Conservation (phyloP, 2,329 filamentous ascomycete genomes). For the Amauroascus verrucosus region DNA sequence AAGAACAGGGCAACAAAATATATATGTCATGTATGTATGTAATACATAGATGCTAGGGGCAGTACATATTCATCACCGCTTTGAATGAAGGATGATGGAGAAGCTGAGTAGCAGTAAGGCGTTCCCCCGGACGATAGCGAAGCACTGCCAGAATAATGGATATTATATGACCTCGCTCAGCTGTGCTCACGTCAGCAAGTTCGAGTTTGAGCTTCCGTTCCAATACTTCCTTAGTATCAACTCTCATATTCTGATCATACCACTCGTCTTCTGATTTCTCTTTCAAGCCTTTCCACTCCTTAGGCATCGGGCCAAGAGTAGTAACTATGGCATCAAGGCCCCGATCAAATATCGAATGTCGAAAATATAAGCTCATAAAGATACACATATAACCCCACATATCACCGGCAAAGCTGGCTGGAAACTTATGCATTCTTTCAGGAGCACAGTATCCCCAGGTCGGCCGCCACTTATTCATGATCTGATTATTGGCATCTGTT, state of each 20-base stretch:
- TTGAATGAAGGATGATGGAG: conserved; percentile 21
- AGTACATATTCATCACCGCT: conserved; percentile 17
- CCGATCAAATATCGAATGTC: conserved; percentile 16
- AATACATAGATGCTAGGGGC: conserved; percentile 1
- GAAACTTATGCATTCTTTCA: conserved; percentile 11
- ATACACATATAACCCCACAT: conserved; percentile 17
- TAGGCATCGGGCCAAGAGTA: conserved; percentile 21
- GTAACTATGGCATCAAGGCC: conserved; percentile 15
- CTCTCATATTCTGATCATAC: conserved; percentile 22
- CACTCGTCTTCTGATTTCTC: conserved; percentile 19
- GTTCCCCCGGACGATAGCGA: conserved; percentile 18
- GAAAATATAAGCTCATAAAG: conserved; percentile 13
- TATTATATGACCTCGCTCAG: conserved; percentile 7
- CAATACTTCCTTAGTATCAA: conserved; percentile 3
- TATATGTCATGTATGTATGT: conserved; percentile 6
- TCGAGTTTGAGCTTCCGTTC: background rate
- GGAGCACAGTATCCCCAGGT: conserved; percentile 15
- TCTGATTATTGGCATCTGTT: conserved; percentile 15
- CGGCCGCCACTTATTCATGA: conserved; percentile 8
- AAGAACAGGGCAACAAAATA: conserved; percentile 3
- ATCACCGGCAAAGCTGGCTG: conserved; percentile 15
- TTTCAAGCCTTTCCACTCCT: conserved; percentile 20
- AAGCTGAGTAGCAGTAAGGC: conserved; percentile 21
- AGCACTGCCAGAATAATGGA: conserved; percentile 7
- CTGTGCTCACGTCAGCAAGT: conserved; percentile 3